A percentile compares a stretch with the other conserved stretches of the same genome.
These are phyloP conservation scores for Penicillium sp. DNA, from an alignment of 2,329 filamentous ascomycete species.

Conservation along the genomic window DNA sequence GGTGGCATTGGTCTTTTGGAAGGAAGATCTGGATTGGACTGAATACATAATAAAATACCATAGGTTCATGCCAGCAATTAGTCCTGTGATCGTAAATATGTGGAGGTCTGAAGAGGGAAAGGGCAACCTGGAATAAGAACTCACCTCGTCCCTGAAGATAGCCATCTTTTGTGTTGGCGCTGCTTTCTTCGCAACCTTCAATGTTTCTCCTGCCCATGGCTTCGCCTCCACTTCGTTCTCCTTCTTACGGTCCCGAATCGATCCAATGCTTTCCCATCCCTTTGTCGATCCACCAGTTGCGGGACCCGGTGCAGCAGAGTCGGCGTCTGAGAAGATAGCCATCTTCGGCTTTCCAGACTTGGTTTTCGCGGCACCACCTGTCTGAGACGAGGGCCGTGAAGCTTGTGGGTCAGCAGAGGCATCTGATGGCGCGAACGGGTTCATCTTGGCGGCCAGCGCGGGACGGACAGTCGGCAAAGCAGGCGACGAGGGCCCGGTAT, in stretches of 20 bases:
- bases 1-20: conserved; percentile 34
- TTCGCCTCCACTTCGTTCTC: conserved; percentile 84
- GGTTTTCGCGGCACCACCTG: conserved; percentile 49
- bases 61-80: conserved; percentile 65
- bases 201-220: conserved; percentile 87
- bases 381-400: conserved; percentile 49
- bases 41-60: conserved; percentile 51
- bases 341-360: conserved; percentile 77
- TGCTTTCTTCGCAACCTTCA: conserved; percentile 84
- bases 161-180: conserved; percentile 74
- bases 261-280: conserved; percentile 91
- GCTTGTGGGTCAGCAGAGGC: conserved; percentile 64
- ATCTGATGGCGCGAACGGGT: conserved; percentile 68
- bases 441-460: conserved; percentile 78
- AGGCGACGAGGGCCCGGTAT: conserved; percentile 73
- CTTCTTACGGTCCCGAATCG: conserved; percentile 83
- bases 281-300: conserved; percentile 56
- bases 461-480: conserved; percentile 80
- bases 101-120: conserved; percentile 46
- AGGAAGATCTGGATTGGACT: conserved; percentile 43
- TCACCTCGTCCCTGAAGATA: conserved; percentile 95
- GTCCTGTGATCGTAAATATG: conserved; percentile 93
- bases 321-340: conserved; percentile 82
- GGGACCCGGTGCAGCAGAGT: conserved; percentile 56
- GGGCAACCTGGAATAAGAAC: conserved; percentile 44